Evolutionary conservation across 305 asterid species (phyloP), one percentile per base, ranked within the genome.

Genomic region (Plantago coronopus): DNA sequence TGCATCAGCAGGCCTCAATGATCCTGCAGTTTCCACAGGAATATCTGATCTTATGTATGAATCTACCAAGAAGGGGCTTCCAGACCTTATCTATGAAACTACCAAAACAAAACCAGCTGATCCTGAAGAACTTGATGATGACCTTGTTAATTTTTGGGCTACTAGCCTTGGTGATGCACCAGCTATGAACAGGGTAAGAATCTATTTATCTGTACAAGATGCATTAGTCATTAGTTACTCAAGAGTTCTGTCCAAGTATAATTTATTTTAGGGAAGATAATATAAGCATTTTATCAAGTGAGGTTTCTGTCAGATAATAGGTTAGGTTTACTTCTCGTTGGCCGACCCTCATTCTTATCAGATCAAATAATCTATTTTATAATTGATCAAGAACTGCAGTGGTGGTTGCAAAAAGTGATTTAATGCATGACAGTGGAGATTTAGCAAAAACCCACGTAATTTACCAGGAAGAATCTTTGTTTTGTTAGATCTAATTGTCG

Each of bases 61-160:
- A 79, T 65, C 94, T 73, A 73, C 94, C 40, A 93, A 85, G 67
- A 67, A 82, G 6, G 74, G 89, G 71, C 79, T 93, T 60, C 71
- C 96, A 61, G 96, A 93, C 62, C 94, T 87, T 66, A 78, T 87
- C 23, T 81, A 81, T 75, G 97, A 87, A 75, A 75, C 83, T 82
- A 75, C 89, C 53, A 87, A 83, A 65, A 63, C 78, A 49, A 76
- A 73, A 72, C 66, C 88, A 51, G 66, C 79, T 64, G 93, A 93
- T 69, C 86, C 91, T 49, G 91, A 88, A 69, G 78, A 79, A 61
- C 88, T 89, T 67, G 97, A 93, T 79, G 94, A 89, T 57, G 99
- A 93, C 81, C 97, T 89, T 62, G 99, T 93, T 60, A 93, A 93
- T 74, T 91, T 87, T 68, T 93, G 99, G 99, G 97, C 99, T 63